Base-by-base conservation (phyloP, 768 basidiomycete species). In the Fomitopsis serialis region DNA sequence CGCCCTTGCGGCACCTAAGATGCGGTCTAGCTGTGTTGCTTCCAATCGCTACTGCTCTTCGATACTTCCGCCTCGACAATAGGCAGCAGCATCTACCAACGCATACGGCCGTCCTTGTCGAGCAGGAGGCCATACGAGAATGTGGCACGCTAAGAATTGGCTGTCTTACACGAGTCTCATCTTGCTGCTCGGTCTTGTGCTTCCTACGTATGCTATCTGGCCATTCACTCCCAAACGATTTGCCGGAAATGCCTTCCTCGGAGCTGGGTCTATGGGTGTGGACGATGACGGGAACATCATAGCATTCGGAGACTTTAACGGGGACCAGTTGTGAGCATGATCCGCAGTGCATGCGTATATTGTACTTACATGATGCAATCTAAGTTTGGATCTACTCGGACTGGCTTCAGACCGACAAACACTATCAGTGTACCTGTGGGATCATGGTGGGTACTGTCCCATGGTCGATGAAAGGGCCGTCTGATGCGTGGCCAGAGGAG, bases 291-390 rank as follows among this genome's bases (percentile, higher is more conserved):
- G 82, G 24, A 78, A 89, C 48, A 78, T 97, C 19, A 77, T 92
- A 55, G 95, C 94, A 8, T 90, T 92, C 61, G 97, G 94, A 29
- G 96, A 99, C 72, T 96, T 95, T 68, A 84, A 98, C 67, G 94
- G 91, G 4, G 93, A 98, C 68, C 94, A 98, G 67, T 89, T 90
- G 93, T 97, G 66, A 65, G 90, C 72, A 19, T 48, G 23, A 45
- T 34, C 15, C 42, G 25, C 8, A 10, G 25, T 43, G 35, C 9
- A 19, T 25, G 27, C 29, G 29, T 6, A 11, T 11, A 11, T 32
- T 27, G 45, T 47, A 29, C 27, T 24, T 37, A 43, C 19, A 9
- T 55, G 5, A n/a, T 11, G 21, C 23, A n/a, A 45, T 50, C 21
- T 42, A 23, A 97, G 94, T 60, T 66, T 92, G 57, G 95, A 98